Evolutionary conservation across 2,329 filamentous ascomycete species (phyloP), one percentile per base, ranked within the genome.

Genomic region (Alternaria panax): DNA sequence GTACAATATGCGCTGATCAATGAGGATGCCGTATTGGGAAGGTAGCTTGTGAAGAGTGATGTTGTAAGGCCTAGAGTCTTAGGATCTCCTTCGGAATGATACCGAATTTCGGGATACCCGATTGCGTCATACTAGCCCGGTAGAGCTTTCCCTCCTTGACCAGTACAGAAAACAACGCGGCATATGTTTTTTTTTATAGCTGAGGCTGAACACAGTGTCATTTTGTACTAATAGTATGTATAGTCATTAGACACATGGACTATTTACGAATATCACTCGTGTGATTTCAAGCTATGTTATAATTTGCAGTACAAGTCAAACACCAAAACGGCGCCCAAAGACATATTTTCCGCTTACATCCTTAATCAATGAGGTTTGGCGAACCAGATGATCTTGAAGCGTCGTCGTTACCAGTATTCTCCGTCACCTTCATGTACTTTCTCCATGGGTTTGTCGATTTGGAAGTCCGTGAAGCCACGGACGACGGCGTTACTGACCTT

Each of bases 41-140:
- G 14, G 12, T 12, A 3, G 45, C 14, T 12, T 24, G 28, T 48
- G 28, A 40, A 34, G 25, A 22, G 38, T 20, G 25, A 25, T 43
- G 27, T 20, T 34, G 5, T 18, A 7, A 14, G 5, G 22, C 9
- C n/a, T 16, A 32, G 34, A 40, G 46, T 51, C 46, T 28, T 20
- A 14, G 8, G 24, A 14, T 25, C 30, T 34, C 14, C 25, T 30
- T 60, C 50, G 54, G 54, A 51, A 60, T 42, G 42, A 42, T 57
- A 54, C 48, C 54, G 54, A 58, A 32, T 43, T 20, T 51, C 53
- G 52, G 57, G 45, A 59, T 56, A 30, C 30, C 20, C 30, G 28
- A 40, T 56, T 63, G 50, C 52, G 52, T 60, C 53, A 57, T 57
- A 28, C 47, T 60, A 51, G 57, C 40, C n/a, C 18, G 36, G 16